Evolutionary conservation across 2,329 filamentous ascomycete species (phyloP).

Genomic region (Mollisia scopiformis): DNA sequence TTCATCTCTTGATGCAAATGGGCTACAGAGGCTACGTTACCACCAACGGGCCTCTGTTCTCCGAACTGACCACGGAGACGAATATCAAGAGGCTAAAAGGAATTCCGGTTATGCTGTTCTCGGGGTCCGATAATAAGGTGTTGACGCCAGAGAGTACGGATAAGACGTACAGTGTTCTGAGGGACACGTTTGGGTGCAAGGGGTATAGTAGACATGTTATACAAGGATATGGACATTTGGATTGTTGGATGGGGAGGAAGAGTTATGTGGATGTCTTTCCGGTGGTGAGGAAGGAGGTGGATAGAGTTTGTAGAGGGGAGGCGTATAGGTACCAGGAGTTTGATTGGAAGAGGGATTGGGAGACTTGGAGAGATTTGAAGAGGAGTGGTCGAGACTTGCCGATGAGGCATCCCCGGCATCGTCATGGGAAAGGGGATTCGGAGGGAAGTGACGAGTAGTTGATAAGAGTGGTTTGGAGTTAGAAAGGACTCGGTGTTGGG

Average conservation of each 20-base stretch:
- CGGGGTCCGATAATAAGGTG: constrained; percentile 59
- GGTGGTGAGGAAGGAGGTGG: constrained; percentile 55
- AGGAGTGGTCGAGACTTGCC: constrained; percentile 9
- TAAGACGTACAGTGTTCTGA: constrained; percentile 54
- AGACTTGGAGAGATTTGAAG: constrained; percentile 14
- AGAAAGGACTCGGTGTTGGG: background rate
- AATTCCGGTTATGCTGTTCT: constrained; percentile 59
- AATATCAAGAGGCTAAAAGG: constrained; percentile 55
- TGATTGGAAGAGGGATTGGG: constrained; percentile 29
- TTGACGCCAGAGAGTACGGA: constrained; percentile 56
- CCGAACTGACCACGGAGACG: constrained; percentile 49
- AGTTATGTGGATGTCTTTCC: constrained; percentile 64
- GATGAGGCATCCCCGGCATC: background rate
- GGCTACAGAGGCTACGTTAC: constrained; percentile 55
- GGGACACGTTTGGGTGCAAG: constrained; percentile 51
- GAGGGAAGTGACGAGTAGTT: background rate
- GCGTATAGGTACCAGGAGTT: constrained; percentile 30
- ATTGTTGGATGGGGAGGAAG: constrained; percentile 64
- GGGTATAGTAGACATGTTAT: constrained; percentile 56
- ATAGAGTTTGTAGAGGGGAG: constrained; percentile 46
- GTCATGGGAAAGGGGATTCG: background rate
- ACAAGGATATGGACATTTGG: constrained; percentile 61
- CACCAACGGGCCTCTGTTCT: constrained; percentile 51
- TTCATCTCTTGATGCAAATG: constrained; percentile 59
- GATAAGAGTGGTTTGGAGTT: background rate